These are phyloP conservation scores for Heterobasidion parviporum DNA, from an alignment of 1,284 basidiomycete genomes.

Conservation along the genomic window DNA sequence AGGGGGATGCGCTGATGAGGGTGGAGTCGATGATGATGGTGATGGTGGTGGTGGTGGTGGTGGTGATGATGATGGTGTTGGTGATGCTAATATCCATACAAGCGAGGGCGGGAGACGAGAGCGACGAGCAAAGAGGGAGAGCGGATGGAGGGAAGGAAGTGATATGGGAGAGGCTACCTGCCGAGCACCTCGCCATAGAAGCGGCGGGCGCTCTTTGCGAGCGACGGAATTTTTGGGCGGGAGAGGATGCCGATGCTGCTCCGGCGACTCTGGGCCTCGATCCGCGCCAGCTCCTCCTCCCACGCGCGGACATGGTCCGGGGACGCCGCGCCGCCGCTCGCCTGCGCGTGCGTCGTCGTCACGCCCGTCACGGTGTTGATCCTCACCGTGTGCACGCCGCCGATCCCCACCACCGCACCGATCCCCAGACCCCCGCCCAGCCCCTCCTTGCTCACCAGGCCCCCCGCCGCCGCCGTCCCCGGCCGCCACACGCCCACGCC, in stretches of 20 bases:
- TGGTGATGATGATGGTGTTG: too few species aligned
- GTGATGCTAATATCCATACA: too few species aligned
- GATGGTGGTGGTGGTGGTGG: too few species aligned
- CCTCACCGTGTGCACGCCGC: constrained; percentile 5
- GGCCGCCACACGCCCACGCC: constrained; percentile 4
- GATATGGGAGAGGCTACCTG: not conserved
- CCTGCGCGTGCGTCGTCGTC: constrained; percentile 1
- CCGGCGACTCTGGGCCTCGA: constrained; percentile 55
- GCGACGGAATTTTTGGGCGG: not conserved
- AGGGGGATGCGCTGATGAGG: too few species aligned
- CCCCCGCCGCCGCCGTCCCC: constrained; percentile 13
- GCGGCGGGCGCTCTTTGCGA: not conserved
- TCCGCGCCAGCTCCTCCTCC: constrained; percentile 68
- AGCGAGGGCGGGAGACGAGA: too few species aligned
- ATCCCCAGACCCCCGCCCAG: constrained; percentile 8
- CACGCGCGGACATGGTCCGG: constrained; percentile 47
- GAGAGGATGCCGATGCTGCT: constrained; percentile 28
- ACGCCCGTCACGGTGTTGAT: constrained; percentile 5
- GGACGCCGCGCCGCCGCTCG: constrained; percentile 1
- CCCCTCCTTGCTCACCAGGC: constrained; percentile 3
- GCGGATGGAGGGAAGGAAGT: too few species aligned
- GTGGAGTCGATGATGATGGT: too few species aligned
- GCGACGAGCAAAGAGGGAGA: too few species aligned
- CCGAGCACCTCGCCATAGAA: not conserved
- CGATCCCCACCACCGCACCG: constrained; percentile 3